These are phyloP conservation scores for Phlegmacium glaucopus DNA, from an alignment of 768 basidiomycete genomes.

Conservation along the genomic window DNA sequence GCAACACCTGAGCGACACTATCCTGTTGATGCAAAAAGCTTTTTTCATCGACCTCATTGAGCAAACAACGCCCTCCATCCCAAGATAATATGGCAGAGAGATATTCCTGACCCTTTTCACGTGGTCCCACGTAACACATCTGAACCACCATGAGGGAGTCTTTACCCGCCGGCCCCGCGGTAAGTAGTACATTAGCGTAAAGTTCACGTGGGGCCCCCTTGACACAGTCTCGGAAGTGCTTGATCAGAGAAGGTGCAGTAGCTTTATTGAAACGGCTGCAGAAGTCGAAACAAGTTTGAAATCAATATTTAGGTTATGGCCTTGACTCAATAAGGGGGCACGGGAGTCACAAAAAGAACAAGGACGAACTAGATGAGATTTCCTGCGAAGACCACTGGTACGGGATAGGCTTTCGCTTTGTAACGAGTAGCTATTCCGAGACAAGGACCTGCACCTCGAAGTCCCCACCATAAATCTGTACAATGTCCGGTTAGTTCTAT, in stretches of 20 bases:
- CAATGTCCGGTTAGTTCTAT: background rate
- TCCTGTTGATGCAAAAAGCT: constrained; percentile 88
- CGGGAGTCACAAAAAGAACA: too few species aligned
- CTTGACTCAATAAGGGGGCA: too few species aligned
- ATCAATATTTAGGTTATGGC: too few species aligned
- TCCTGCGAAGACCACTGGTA: constrained; percentile 89
- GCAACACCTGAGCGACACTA: constrained; percentile 85
- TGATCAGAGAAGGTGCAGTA: constrained; percentile 86
- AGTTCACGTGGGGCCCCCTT: constrained; percentile 85
- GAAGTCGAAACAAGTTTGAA: background rate
- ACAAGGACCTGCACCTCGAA: constrained; percentile 79
- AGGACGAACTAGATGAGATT: constrained; percentile 83
- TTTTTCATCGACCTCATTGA: constrained; percentile 91
- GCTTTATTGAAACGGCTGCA: constrained; percentile 79
- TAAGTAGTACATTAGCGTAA: constrained; percentile 87
- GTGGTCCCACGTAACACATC: constrained; percentile 83
- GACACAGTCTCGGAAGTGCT: constrained; percentile 91
- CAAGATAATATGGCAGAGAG: constrained; percentile 81
- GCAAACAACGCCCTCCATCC: constrained; percentile 81
- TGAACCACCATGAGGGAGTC: constrained; percentile 89
- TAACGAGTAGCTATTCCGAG: constrained; percentile 88
- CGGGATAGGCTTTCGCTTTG: constrained; percentile 83
- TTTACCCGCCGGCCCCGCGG: constrained; percentile 81
- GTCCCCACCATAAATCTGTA: constrained; percentile 83
- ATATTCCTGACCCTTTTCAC: constrained; percentile 72